A percentile compares a stretch with the other conserved stretches of the same genome.
phyloP scores from a whole-genome alignment of 257 asterid species.

The Nyctanthes arbortristis region DNA sequence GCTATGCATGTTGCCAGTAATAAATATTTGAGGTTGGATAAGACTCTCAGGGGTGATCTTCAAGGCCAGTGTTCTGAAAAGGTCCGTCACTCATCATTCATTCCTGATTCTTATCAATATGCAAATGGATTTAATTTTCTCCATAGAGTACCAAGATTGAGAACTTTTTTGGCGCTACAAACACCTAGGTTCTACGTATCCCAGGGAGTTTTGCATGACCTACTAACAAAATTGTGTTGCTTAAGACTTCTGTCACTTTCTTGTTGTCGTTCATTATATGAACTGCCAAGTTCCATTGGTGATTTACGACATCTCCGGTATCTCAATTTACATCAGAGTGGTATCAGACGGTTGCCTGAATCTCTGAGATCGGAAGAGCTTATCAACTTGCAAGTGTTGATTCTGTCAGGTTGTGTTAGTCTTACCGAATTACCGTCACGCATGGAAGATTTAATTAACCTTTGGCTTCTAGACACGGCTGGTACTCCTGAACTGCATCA shows the following conservation, averaged over 20 bases:
- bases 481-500: constrained; percentile 18
- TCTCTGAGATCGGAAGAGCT: constrained; percentile 4
- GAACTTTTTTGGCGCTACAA: constrained; percentile 36
- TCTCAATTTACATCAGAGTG: constrained; percentile 17
- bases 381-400: constrained; percentile 19
- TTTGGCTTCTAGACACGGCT: constrained; percentile 26
- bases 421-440: constrained; percentile 8
- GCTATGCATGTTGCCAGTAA: constrained; percentile 30
- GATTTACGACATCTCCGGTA: constrained; percentile 26
- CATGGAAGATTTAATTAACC: constrained; percentile 14
- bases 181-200: constrained; percentile 7
- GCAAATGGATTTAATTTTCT: constrained; percentile 24
- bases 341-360: constrained; percentile 17
- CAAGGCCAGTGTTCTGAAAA: constrained; percentile 9
- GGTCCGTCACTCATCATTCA: constrained; percentile 32
- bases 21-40: constrained; percentile 32
- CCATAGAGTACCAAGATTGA: constrained; percentile 23
- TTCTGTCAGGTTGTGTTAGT: not conserved
- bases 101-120: constrained; percentile 22
- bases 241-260: constrained; percentile 33
- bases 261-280: constrained; percentile 24
- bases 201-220: constrained; percentile 17
- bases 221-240: constrained; percentile 22
- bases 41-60: constrained; percentile 17
- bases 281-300: constrained; percentile 31